Percentiles rank a stretch among this genome's conserved stretches.
Evolutionary conservation across 805 yeast species (phyloP).

Genomic region (Ogataea paradorogensis): DNA sequence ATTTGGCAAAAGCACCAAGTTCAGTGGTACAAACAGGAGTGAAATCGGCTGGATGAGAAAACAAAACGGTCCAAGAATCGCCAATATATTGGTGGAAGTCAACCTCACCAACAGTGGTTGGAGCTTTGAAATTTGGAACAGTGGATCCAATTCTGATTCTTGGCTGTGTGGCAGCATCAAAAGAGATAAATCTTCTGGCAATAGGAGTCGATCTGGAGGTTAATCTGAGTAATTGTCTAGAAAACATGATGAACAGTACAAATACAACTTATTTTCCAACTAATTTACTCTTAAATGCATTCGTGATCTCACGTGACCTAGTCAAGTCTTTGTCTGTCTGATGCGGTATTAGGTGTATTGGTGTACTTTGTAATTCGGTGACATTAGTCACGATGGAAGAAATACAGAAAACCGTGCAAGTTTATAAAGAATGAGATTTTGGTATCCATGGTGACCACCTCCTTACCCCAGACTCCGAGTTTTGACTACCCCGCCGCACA

Average conservation of each 20-base stretch:
- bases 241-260: constrained; percentile 16
- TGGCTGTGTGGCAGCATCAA: constrained; percentile 54
- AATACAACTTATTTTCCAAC: background rate
- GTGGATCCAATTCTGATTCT: constrained; percentile 73
- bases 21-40: constrained; percentile 97
- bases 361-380: too few relatives aligned
- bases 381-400: too few relatives aligned
- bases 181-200: constrained; percentile 37
- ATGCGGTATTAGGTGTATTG: too few relatives aligned
- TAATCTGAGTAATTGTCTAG: constrained; percentile 22
- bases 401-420: background rate
- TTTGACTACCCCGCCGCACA: constrained; percentile 8
- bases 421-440: background rate
- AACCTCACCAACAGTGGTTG: constrained; percentile 77
- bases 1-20: constrained; percentile 87
- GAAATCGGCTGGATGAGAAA: constrained; percentile 95
- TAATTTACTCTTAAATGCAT: background rate
- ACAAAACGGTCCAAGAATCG: constrained; percentile 81
- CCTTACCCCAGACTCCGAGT: constrained; percentile 4
- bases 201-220: constrained; percentile 12
- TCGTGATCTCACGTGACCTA: constrained; percentile 11
- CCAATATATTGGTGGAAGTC: constrained; percentile 87
- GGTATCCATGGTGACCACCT: background rate
- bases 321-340: too few relatives aligned
- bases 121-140: constrained; percentile 87